These are phyloP conservation scores for Fusarium udum DNA, from an alignment of 2,329 filamentous ascomycete species.

Conservation along the genomic window DNA sequence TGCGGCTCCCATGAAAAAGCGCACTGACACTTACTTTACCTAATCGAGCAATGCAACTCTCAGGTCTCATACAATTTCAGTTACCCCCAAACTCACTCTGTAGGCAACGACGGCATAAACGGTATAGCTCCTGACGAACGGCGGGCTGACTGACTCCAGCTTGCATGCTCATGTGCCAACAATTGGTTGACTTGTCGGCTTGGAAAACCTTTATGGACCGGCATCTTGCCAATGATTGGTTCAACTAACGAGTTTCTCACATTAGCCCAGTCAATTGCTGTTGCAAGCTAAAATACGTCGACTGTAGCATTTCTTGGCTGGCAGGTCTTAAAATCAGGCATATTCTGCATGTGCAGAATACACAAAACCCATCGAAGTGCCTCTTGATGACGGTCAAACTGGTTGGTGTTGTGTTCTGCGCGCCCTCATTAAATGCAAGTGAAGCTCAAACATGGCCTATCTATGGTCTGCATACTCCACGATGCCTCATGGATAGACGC, in stretches of 20 bases:
- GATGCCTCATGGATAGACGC: not conserved
- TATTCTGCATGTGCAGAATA: not conserved
- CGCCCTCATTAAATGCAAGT: not conserved
- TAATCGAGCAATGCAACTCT: not conserved
- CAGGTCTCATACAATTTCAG: not conserved
- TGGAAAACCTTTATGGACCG: no score
- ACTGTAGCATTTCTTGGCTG: not conserved
- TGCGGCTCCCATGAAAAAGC: not conserved
- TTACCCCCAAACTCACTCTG: not conserved
- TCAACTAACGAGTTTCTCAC: no score
- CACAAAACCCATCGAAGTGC: no score
- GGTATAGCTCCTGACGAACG: not conserved
- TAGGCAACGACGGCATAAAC: not conserved
- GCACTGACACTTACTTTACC: not conserved
- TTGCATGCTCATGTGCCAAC: no score
- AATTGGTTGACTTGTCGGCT: not conserved
- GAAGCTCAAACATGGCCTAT: not conserved
- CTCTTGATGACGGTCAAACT: not conserved
- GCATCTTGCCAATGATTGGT: no score
- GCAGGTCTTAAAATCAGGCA: not conserved
- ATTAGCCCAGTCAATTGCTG: no score
- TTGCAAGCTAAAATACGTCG: no score
- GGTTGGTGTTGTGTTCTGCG: not conserved
- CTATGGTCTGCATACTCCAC: not conserved
- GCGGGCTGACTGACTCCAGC: not conserved